Conservation (phyloP, 75 land plant genomes). For the Pinus albicaulis region DNA sequence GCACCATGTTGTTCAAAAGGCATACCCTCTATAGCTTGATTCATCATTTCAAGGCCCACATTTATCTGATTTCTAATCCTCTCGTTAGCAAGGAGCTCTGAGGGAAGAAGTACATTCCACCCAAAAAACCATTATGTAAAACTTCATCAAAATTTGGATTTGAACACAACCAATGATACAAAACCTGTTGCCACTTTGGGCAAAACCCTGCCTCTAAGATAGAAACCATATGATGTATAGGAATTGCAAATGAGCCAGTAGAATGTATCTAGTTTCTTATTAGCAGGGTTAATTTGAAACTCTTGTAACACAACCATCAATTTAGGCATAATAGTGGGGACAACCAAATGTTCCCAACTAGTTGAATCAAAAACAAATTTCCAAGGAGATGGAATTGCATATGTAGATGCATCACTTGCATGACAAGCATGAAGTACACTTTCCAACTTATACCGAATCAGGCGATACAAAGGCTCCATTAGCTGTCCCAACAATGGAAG, state of each 20-base stretch:
- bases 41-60: slow-evolving; percentile 35
- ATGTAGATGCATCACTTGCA: slow-evolving; percentile 36
- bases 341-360: slow-evolving; percentile 35
- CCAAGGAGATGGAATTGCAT: slow-evolving; percentile 41
- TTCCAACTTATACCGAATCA: slow-evolving; percentile 27
- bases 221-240: slow-evolving; percentile 31
- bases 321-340: slow-evolving; percentile 28
- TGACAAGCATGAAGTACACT: slow-evolving; percentile 38
- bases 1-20: slow-evolving; percentile 28
- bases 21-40: slow-evolving; percentile 33
- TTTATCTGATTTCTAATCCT: slow-evolving; percentile 30
- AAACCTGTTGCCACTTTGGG: slow-evolving; percentile 37
- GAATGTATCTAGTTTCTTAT: slow-evolving; percentile 32
- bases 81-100: slow-evolving; percentile 33
- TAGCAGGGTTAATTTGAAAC: slow-evolving; percentile 22
- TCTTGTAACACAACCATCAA: slow-evolving; percentile 32
- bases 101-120: slow-evolving; percentile 31
- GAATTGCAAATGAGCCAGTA: slow-evolving; percentile 33
- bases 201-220: slow-evolving; percentile 34
- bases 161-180: slow-evolving; percentile 34
- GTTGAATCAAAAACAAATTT: slow-evolving; percentile 38
- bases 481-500: slow-evolving; percentile 27
- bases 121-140: slow-evolving; percentile 35
- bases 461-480: slow-evolving; percentile 34
- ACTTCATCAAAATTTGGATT: slow-evolving; percentile 33